Conservation (phyloP, 108 stramenopile species). For the Epithemia pelagica region DNA sequence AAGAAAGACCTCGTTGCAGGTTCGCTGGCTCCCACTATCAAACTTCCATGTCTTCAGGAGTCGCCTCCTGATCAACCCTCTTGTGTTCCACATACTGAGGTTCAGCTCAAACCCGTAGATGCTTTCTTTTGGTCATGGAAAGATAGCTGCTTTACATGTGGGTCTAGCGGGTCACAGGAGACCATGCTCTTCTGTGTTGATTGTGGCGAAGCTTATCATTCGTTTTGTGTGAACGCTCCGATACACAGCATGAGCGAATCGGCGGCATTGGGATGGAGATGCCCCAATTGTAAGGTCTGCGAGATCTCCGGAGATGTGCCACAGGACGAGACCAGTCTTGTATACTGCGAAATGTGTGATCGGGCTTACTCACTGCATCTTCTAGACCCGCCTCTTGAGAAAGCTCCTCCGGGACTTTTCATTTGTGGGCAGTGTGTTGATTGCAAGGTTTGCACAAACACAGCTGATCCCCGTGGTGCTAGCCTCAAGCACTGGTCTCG, state of each 20-base stretch:
- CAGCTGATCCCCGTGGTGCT: conserved; percentile 26
- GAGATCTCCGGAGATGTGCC: conserved; percentile 65
- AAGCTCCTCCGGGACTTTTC: conserved; percentile 59
- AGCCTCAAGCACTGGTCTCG: conserved; percentile 50
- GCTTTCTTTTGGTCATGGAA: conserved; percentile 48
- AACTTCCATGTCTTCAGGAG: conserved; percentile 29
- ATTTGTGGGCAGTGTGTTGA: conserved; percentile 71
- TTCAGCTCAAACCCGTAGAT: conserved; percentile 36
- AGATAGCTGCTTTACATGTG: conserved; percentile 65
- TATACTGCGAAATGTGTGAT: conserved; percentile 89
- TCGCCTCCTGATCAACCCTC: conserved; percentile 40
- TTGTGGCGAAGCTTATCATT: conserved; percentile 87
- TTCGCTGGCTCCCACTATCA: conserved; percentile 25
- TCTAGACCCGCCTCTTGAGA: conserved; percentile 54
- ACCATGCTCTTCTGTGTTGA: conserved; percentile 82
- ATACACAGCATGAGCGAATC: conserved; percentile 52
- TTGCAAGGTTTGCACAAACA: conserved; percentile 38
- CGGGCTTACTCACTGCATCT: conserved; percentile 61
- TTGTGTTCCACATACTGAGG: conserved; percentile 43
- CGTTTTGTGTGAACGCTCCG: conserved; percentile 73
- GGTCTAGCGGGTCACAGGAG: conserved; percentile 55
- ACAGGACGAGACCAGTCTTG: conserved; percentile 55
- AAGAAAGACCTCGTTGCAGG: conserved; percentile 66
- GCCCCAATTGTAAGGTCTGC: conserved; percentile 88
- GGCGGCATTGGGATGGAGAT: conserved; percentile 72